Evolutionary conservation across 768 basidiomycete genomes (phyloP).

Genomic region (Porphyrellus cyaneotinctus): DNA sequence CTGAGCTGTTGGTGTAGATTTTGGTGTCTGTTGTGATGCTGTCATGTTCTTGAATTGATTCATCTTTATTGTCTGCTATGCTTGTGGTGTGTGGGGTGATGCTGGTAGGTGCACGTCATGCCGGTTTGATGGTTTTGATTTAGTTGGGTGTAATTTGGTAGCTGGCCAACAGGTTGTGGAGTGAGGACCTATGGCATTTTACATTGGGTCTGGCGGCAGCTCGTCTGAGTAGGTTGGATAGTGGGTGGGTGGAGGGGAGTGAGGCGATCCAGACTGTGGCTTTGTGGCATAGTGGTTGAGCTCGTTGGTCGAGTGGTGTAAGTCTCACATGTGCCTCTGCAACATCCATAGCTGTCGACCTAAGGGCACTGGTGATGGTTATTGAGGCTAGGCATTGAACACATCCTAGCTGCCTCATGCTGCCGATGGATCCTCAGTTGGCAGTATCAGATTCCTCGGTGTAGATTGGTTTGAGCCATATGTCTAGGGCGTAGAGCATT

Average conservation of each 20-base stretch:
- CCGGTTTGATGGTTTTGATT: too few species aligned
- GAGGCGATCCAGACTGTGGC: neutral
- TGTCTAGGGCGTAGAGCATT: neutral
- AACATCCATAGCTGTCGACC: neutral
- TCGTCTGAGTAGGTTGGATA: neutral
- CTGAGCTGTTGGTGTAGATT: neutral
- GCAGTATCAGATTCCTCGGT: fast-evolving
- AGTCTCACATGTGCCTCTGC: neutral
- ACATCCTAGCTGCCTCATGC: fast-evolving
- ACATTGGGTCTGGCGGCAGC: neutral
- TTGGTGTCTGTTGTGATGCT: neutral
- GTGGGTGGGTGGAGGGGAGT: neutral
- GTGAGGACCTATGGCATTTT: neutral
- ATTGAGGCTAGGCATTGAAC: neutral
- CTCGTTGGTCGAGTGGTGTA: fast-evolving
- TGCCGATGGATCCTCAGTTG: neutral
- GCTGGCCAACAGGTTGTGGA: too few species aligned
- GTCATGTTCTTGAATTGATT: neutral
- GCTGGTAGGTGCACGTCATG: neutral
- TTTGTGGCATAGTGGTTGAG: neutral
- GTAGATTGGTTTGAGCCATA: neutral
- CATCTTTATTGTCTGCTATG: neutral
- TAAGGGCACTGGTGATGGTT: neutral
- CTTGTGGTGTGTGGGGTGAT: neutral
- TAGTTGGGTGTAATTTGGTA: too few species aligned